Percentiles rank a stretch among this genome's conserved stretches.
These are phyloP conservation scores for Fusarium sp. DNA, from an alignment of 2,329 filamentous ascomycete species.

Conservation along the genomic window DNA sequence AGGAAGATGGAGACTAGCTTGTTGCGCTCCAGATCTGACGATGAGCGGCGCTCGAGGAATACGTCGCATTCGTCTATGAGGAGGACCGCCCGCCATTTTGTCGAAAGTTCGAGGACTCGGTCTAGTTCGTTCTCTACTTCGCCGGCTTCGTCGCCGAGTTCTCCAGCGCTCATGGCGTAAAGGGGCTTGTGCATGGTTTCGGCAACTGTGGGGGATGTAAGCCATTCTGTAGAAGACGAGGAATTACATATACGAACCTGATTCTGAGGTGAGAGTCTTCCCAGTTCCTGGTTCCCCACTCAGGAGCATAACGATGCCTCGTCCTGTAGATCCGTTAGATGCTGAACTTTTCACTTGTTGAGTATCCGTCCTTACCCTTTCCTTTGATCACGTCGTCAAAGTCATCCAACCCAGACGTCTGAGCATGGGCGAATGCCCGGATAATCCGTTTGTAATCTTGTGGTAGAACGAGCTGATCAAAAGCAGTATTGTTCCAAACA, in stretches of 20 bases:
- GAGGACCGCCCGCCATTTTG: slow-evolving; percentile 16
- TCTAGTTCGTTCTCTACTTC: slow-evolving; percentile 12
- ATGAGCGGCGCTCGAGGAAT: slow-evolving; percentile 15
- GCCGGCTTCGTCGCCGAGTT: slow-evolving; percentile 2
- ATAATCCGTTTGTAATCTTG: slow-evolving; percentile 18
- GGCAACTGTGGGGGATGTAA: background rate
- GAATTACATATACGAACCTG: background rate
- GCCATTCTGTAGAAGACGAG: background rate
- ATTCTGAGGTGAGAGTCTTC: slow-evolving; percentile 21
- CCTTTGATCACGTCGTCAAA: slow-evolving; percentile 18
- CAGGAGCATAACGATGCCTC: slow-evolving; percentile 17
- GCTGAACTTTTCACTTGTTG: background rate
- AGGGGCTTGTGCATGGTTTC: slow-evolving; percentile 19
- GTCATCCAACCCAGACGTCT: slow-evolving; percentile 10
- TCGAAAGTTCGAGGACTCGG: slow-evolving; percentile 16
- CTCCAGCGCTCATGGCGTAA: slow-evolving; percentile 14
- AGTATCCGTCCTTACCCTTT: background rate
- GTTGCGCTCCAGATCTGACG: slow-evolving; percentile 4
- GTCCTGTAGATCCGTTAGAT: background rate
- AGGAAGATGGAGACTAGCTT: slow-evolving; percentile 22
- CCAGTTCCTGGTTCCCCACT: slow-evolving; percentile 18
- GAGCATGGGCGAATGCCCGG: slow-evolving; percentile 8
- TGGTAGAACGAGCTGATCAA: slow-evolving; percentile 15
- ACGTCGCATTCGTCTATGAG: slow-evolving; percentile 18
- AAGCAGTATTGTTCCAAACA: background rate